These are phyloP conservation scores for Citrus australasica DNA, from an alignment of 345 rosid species.

Conservation along the genomic window DNA sequence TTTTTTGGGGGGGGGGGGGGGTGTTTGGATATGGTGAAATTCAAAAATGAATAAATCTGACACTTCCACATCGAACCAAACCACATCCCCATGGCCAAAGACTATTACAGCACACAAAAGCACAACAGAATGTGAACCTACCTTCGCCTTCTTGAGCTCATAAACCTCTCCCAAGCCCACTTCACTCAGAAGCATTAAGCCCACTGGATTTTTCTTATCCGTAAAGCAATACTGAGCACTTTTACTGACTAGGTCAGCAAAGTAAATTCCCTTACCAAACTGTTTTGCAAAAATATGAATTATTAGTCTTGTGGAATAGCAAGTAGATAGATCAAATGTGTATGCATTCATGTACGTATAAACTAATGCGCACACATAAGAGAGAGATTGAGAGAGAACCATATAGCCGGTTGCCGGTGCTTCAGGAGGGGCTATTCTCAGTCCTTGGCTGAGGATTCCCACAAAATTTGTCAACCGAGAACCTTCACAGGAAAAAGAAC, in stretches of 20 bases:
- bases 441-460: slow-evolving; percentile 94
- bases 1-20: too few relatives aligned
- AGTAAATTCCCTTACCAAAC: slow-evolving; percentile 98
- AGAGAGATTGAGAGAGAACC: slow-evolving; percentile 45
- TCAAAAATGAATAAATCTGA: neutral
- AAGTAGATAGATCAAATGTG: neutral
- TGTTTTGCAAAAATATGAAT: slow-evolving; percentile 27
- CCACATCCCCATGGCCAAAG: neutral
- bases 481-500: slow-evolving; percentile 40
- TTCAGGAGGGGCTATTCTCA: slow-evolving; percentile 98
- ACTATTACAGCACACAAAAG: neutral
- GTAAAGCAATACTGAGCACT: slow-evolving; percentile 97
- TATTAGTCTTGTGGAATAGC: slow-evolving; percentile 17
- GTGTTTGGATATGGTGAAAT: neutral
- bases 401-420: slow-evolving; percentile 99
- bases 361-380: neutral
- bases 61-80: neutral
- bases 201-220: slow-evolving; percentile 73
- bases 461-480: slow-evolving; percentile 93
- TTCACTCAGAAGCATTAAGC: slow-evolving; percentile 89
- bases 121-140: slow-evolving; percentile 27
- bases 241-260: slow-evolving; percentile 98
- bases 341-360: neutral
- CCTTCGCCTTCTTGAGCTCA: slow-evolving; percentile 77
- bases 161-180: slow-evolving; percentile 83